Conservation (phyloP, 1,284 basidiomycete genomes). For the Cryptococcus sp. region DNA sequence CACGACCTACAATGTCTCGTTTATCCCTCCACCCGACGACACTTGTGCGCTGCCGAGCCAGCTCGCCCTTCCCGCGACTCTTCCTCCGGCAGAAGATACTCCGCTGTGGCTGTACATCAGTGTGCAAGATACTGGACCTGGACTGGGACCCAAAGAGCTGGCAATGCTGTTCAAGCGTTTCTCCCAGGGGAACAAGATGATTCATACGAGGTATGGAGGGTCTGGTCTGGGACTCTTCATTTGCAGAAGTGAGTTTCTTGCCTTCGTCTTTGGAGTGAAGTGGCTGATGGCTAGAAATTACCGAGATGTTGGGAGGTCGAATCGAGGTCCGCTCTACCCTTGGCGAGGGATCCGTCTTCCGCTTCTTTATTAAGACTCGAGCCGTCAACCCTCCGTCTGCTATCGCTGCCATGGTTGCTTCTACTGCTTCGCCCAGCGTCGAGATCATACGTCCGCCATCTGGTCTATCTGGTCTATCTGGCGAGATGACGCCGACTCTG, state of each 20-base stretch:
- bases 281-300: slow-evolving; percentile 26
- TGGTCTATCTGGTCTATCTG: background rate
- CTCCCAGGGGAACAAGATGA: slow-evolving; percentile 43
- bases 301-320: slow-evolving; percentile 39
- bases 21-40: slow-evolving; percentile 27
- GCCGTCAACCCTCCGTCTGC: slow-evolving; percentile 18
- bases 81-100: slow-evolving; percentile 28
- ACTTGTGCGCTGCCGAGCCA: slow-evolving; percentile 26
- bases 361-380: slow-evolving; percentile 44
- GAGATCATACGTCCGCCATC: background rate
- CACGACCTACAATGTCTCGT: slow-evolving; percentile 34
- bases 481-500: slow-evolving; percentile 4
- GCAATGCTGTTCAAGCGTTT: slow-evolving; percentile 41
- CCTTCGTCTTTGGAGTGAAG: background rate
- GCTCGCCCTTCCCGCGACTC: slow-evolving; percentile 7
- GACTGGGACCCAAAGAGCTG: slow-evolving; percentile 36
- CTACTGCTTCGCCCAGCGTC: slow-evolving; percentile 3
- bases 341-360: slow-evolving; percentile 42
- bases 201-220: slow-evolving; percentile 45
- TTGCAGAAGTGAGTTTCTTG: slow-evolving; percentile 35
- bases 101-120: slow-evolving; percentile 38
- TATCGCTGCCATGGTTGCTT: slow-evolving; percentile 13
- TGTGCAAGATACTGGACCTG: slow-evolving; percentile 45
- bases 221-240: slow-evolving; percentile 45
- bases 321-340: slow-evolving; percentile 39